A percentile compares a stretch with the other conserved stretches of the same genome.
phyloP scores from a whole-genome alignment of 345 rosid species.

The Anastatica hierochuntica region DNA sequence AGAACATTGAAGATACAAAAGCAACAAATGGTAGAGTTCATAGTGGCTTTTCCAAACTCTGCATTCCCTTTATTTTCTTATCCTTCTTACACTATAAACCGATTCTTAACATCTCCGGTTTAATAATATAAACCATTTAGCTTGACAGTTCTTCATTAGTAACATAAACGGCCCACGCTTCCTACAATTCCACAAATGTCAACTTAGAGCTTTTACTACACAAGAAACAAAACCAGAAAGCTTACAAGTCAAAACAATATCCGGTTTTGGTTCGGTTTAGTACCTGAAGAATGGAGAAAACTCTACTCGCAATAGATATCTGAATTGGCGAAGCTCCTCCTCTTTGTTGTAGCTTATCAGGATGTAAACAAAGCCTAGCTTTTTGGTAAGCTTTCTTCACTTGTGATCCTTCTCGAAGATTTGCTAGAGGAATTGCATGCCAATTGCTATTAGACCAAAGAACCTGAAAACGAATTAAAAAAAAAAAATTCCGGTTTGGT shows the following conservation, averaged over 20 bases:
- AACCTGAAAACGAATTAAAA: no score
- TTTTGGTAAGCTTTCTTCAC: slow-evolving; percentile 90
- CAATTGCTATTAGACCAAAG: slow-evolving; percentile 75
- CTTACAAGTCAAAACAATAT: not conserved
- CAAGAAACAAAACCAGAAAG: no score
- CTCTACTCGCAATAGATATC: slow-evolving; percentile 61
- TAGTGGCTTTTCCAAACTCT: not conserved
- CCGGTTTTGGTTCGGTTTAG: not conserved
- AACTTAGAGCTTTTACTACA: no score
- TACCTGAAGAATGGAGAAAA: slow-evolving; percentile 82
- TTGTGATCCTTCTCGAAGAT: slow-evolving; percentile 54
- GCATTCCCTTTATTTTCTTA: not conserved
- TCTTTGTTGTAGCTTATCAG: slow-evolving; percentile 85
- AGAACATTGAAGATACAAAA: slow-evolving; percentile 8
- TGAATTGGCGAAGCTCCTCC: slow-evolving; percentile 57
- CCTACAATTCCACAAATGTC: slow-evolving; percentile 36
- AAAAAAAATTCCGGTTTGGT: slow-evolving; percentile 4
- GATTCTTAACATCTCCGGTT: not conserved
- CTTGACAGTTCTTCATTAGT: slow-evolving; percentile 41
- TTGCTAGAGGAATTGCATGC: slow-evolving; percentile 44
- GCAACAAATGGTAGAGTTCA: slow-evolving; percentile 16
- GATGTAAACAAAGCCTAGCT: slow-evolving; percentile 90
- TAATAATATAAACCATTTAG: not conserved
- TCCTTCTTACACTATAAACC: slow-evolving; percentile 8
- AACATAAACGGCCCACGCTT: slow-evolving; percentile 62